Conservation (phyloP, 1,139 yeast genomes). For the Barnettozyma hawaiiensis region DNA sequence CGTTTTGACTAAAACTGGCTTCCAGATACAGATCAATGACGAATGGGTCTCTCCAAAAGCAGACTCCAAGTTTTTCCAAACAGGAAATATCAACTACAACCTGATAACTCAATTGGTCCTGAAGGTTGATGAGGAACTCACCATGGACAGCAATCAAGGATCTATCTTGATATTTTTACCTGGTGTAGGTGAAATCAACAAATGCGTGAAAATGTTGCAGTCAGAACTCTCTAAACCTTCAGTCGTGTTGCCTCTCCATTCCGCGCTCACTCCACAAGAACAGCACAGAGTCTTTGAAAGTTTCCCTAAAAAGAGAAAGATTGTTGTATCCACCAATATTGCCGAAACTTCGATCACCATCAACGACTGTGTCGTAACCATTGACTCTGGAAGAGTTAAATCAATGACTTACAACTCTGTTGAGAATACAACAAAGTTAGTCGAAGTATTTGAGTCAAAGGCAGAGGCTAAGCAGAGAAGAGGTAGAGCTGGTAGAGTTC, state of each 20-base stretch:
- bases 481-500: constrained; percentile 98
- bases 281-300: constrained; percentile 71
- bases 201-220: constrained; percentile 38
- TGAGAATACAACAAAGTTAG: constrained; percentile 62
- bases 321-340: constrained; percentile 86
- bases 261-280: constrained; percentile 78
- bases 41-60: constrained; percentile 47
- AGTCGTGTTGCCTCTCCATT: constrained; percentile 69
- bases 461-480: constrained; percentile 92
- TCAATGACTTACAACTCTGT: constrained; percentile 64
- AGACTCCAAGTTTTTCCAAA: constrained; percentile 55
- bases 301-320: constrained; percentile 54
- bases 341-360: constrained; percentile 89
- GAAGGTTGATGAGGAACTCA: constrained; percentile 45
- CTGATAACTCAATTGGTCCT: constrained; percentile 54
- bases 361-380: constrained; percentile 89
- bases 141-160: constrained; percentile 44
- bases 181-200: constrained; percentile 82
- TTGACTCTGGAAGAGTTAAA: constrained; percentile 85
- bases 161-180: constrained; percentile 83
- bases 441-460: constrained; percentile 82
- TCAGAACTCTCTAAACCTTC: constrained; percentile 23
- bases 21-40: constrained; percentile 36
- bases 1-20: constrained; percentile 50
- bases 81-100: constrained; percentile 70